Evolutionary conservation across 768 basidiomycete species (phyloP).

Genomic region (Pisolithus orientalis): DNA sequence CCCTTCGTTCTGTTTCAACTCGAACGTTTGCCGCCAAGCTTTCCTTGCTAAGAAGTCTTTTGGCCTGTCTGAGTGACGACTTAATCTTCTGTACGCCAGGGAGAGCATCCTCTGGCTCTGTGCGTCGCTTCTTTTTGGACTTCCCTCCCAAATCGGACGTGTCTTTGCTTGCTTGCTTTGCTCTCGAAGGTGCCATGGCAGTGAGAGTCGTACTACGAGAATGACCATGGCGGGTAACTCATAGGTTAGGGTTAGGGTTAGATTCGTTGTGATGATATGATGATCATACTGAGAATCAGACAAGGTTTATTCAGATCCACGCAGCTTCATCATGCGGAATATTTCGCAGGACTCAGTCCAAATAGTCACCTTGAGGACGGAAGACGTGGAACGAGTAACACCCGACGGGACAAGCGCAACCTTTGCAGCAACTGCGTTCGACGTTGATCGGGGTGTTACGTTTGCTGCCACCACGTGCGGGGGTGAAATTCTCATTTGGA

Average conservation of each 20-base stretch:
- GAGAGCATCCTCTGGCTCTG: conserved; percentile 10
- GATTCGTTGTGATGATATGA: not conserved
- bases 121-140: conserved; percentile 1
- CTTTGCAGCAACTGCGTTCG: conserved; percentile 46
- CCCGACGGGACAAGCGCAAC: conserved; percentile 22
- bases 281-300: not conserved
- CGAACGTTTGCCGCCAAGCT: conserved; percentile 80
- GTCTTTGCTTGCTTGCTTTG: not conserved
- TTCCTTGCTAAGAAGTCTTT: conserved; percentile 78
- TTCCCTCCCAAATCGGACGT: not conserved
- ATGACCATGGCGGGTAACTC: not conserved
- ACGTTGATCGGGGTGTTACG: conserved; percentile 56
- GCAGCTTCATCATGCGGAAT: conserved; percentile 44
- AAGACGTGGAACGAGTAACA: conserved; percentile 10
- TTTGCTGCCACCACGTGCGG: conserved; percentile 58
- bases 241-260: conserved; percentile 10
- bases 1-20: conserved; percentile 72
- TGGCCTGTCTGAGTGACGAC: conserved; percentile 75
- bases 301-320: not conserved
- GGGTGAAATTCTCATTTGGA: conserved; percentile 58
- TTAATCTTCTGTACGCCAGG: conserved; percentile 87
- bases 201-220: not conserved
- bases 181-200: not conserved
- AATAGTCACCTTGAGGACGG: conserved; percentile 8
- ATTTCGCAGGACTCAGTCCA: conserved; percentile 37